Evolutionary conservation across 1,139 yeast species (phyloP).

Genomic region (Hyphopichia buzzinii): DNA sequence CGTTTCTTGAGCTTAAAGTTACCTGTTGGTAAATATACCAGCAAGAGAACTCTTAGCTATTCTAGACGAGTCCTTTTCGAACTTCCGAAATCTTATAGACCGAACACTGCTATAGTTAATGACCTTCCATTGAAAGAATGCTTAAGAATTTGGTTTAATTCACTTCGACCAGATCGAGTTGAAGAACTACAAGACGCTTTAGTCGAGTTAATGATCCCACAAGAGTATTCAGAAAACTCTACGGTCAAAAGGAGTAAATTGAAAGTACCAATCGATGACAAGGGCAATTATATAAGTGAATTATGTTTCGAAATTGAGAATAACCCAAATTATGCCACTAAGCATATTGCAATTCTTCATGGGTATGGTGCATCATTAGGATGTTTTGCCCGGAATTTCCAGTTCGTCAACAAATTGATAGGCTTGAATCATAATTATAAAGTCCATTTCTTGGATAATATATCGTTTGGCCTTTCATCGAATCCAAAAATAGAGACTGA

Average conservation of each 20-base stretch:
- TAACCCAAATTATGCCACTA: constrained; percentile 16
- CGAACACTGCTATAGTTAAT: constrained; percentile 11
- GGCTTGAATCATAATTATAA: constrained; percentile 43
- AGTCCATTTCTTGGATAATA: constrained; percentile 75
- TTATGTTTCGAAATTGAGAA: constrained; percentile 31
- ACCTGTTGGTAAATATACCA: too few relatives aligned
- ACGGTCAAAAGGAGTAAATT: constrained; percentile 19
- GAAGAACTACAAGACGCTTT: constrained; percentile 33
- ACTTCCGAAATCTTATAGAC: constrained; percentile 15
- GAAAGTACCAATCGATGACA: constrained; percentile 24
- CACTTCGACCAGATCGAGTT: constrained; percentile 27
- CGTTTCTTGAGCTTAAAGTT: too few relatives aligned
- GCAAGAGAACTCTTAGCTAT: too few relatives aligned
- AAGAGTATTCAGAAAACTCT: constrained; percentile 17
- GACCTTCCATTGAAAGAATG: constrained; percentile 17
- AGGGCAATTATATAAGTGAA: constrained; percentile 36
- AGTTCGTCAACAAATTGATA: constrained; percentile 38
- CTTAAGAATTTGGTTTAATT: constrained; percentile 27
- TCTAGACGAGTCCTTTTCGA: constrained; percentile 4
- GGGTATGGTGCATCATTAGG: constrained; percentile 93
- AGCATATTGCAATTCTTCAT: constrained; percentile 69
- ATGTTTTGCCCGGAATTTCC: constrained; percentile 78
- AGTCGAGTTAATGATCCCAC: constrained; percentile 35
- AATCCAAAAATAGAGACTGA: constrained; percentile 45
- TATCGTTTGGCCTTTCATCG: constrained; percentile 82